Evolutionary conservation across 495 filamentous ascomycete species (phyloP).

Genomic region (Pseudevernia furfuracea): DNA sequence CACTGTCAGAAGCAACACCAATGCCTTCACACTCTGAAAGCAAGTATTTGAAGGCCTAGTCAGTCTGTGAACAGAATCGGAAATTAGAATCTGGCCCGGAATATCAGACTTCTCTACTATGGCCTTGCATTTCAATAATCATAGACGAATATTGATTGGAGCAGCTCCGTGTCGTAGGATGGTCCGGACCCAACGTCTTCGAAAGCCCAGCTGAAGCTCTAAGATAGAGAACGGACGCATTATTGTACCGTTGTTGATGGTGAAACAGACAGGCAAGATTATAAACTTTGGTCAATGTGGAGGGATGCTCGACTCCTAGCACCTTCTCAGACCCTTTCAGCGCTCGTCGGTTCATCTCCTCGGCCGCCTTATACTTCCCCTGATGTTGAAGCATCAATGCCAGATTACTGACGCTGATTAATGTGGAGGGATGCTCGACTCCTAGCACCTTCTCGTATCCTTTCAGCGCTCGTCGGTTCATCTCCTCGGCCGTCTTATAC

Average conservation of each 20-base stretch:
- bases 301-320: neutral
- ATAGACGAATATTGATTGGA: neutral
- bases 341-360: neutral
- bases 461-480: neutral
- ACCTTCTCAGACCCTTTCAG: neutral
- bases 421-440: neutral
- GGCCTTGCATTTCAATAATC: neutral
- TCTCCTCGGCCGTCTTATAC: neutral
- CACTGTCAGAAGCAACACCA: no score
- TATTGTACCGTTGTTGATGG: neutral
- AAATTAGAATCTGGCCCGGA: no score
- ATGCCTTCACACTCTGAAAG: no score
- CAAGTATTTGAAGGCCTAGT: no score
- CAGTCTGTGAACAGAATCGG: no score
- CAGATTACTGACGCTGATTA: neutral
- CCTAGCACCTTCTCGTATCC: neutral
- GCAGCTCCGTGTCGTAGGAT: neutral
- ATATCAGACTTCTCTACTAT: no score
- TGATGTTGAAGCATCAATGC: neutral
- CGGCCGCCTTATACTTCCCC: no score
- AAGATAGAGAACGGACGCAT: neutral
- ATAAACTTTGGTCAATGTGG: neutral
- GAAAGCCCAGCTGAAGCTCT: neutral
- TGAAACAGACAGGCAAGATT: neutral
- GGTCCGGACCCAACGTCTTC: neutral